These are phyloP conservation scores for Colletotrichum euphorbiae DNA, from an alignment of 2,329 filamentous ascomycete genomes.

Conservation along the genomic window DNA sequence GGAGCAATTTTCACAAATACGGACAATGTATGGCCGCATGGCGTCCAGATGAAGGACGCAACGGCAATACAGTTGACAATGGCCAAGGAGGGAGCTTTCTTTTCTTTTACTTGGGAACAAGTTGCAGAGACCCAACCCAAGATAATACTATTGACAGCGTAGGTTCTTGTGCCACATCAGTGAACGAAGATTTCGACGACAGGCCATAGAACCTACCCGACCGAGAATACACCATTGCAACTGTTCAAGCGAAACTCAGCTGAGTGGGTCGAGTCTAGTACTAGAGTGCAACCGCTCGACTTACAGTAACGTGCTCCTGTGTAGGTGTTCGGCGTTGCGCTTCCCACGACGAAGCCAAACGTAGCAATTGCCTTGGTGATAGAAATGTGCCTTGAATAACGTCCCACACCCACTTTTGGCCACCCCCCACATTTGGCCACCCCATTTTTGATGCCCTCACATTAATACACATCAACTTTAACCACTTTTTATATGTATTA, in stretches of 20 bases:
- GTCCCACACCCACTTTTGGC: no score
- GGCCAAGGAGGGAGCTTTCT: slow-evolving; percentile 51
- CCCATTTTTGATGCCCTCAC: no score
- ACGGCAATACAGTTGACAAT: slow-evolving; percentile 45
- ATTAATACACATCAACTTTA: no score
- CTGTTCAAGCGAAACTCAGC: background rate
- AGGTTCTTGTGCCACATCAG: slow-evolving; percentile 37
- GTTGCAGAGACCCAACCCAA: slow-evolving; percentile 52
- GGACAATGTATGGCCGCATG: slow-evolving; percentile 33
- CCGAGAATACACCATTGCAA: slow-evolving; percentile 47
- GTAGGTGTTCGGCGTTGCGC: slow-evolving; percentile 49
- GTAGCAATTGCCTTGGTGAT: slow-evolving; percentile 32
- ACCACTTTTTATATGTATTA: no score
- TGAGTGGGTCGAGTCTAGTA: background rate
- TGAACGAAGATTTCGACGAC: background rate
- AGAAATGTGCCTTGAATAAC: slow-evolving; percentile 20
- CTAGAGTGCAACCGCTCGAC: background rate
- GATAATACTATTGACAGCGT: slow-evolving; percentile 51
- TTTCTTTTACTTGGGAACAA: slow-evolving; percentile 54
- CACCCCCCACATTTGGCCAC: no score
- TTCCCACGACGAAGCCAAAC: slow-evolving; percentile 39
- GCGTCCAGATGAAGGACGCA: slow-evolving; percentile 41
- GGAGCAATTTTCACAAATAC: background rate
- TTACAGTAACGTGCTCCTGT: slow-evolving; percentile 44
- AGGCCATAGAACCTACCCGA: slow-evolving; percentile 11